Percentiles rank a stretch among this genome's conserved stretches.
Conservation (phyloP, 108 stramenopile genomes). For the Epithemia pelagica region DNA sequence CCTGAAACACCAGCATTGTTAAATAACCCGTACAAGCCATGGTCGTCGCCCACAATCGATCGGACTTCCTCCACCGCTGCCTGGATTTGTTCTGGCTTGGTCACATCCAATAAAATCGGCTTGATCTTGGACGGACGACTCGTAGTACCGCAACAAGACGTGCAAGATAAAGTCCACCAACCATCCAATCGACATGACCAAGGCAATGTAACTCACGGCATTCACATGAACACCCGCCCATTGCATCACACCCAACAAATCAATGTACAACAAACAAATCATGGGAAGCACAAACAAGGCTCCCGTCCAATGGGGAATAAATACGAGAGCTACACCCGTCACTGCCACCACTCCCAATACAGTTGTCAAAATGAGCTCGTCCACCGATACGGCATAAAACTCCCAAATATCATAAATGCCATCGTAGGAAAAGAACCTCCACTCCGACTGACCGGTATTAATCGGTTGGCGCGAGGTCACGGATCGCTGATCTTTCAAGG, state of each 20-base stretch:
- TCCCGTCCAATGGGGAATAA: conserved; percentile 26
- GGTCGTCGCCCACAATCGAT: not conserved
- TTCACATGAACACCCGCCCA: conserved; percentile 26
- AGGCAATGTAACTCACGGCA: too few species aligned
- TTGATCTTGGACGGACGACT: conserved; percentile 2
- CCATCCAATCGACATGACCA: conserved; percentile 24
- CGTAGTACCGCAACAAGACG: conserved; percentile 15
- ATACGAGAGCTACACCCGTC: conserved; percentile 13
- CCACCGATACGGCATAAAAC: conserved; percentile 20
- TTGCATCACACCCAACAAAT: conserved; percentile 19
- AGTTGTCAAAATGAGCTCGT: too few species aligned
- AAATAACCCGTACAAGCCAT: not conserved
- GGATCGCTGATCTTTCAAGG: too few species aligned
- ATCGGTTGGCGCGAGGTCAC: too few species aligned
- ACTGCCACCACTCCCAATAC: conserved; percentile 23
- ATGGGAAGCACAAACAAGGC: too few species aligned
- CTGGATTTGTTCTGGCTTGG: not conserved
- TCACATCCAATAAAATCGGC: not conserved
- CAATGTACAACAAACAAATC: too few species aligned
- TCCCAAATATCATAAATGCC: too few species aligned
- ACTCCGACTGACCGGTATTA: too few species aligned
- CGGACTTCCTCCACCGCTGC: not conserved
- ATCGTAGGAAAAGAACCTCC: too few species aligned
- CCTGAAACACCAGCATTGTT: not conserved
- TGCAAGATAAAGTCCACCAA: conserved; percentile 28